phyloP scores from a whole-genome alignment of 2,329 filamentous ascomycete species.

The Domatiomyces catenatus region DNA sequence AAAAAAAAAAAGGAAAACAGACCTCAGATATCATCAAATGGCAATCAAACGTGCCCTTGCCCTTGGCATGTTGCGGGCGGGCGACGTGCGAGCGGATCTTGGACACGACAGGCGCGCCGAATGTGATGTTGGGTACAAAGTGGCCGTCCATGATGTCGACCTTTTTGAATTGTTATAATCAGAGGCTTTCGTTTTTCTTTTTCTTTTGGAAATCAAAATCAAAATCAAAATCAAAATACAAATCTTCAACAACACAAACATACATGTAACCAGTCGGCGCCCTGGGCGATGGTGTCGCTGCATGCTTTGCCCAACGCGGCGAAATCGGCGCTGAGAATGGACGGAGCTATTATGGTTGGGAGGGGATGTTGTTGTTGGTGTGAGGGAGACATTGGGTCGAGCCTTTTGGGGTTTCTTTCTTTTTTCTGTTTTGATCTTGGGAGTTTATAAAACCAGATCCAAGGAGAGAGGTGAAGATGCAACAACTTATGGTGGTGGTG shows the following conservation, averaged over 20 bases:
- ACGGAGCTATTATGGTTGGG: slow-evolving; percentile 86
- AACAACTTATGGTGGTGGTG: no score
- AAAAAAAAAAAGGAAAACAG: slow-evolving; percentile 23
- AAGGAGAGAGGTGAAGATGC: no score
- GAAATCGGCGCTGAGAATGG: slow-evolving; percentile 97
- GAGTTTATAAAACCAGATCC: no score
- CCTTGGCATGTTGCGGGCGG: slow-evolving; percentile 50
- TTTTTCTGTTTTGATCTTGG: no score
- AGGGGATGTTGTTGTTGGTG: slow-evolving; percentile 54
- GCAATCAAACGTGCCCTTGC: slow-evolving; percentile 91
- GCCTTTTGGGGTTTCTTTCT: no score
- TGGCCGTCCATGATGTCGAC: slow-evolving; percentile 65
- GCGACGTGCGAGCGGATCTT: slow-evolving; percentile 82
- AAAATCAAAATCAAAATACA: not conserved
- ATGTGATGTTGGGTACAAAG: slow-evolving; percentile 97
- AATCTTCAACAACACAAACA: slow-evolving; percentile 32
- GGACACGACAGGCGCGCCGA: slow-evolving; percentile 85
- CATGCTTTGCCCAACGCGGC: slow-evolving; percentile 75
- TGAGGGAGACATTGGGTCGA: not conserved
- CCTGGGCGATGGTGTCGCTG: slow-evolving; percentile 65
- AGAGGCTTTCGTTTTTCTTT: no score
- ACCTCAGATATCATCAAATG: slow-evolving; percentile 99
- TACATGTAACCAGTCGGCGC: slow-evolving; percentile 86
- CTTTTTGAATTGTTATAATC: no score
- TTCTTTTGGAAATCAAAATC: not conserved